Base-by-base conservation (phyloP, 2,329 filamentous ascomycete genomes). In the Monilinia fructicola region DNA sequence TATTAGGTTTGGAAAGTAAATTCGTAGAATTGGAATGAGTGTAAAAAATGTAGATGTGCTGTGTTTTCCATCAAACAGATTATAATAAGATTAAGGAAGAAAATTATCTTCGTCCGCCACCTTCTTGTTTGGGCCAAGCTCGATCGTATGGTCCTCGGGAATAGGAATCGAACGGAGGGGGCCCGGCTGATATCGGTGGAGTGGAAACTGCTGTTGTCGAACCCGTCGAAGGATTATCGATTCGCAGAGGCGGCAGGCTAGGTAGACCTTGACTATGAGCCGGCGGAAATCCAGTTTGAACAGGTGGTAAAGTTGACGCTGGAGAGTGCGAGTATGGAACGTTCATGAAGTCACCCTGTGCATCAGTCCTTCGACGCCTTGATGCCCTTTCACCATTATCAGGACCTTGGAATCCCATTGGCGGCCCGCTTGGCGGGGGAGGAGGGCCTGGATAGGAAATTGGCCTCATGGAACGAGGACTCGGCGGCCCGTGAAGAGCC, bases 401-500 rank as follows among this genome's bases (percentile, higher is more conserved):
- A 16, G 71, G 52, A 16, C 68, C 67, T 58, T 71, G 70, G 31
- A 67, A 72, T 14, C 68, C 60, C 23, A 69, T 65, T 1, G 70
- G 65, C 31, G 68, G 68, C n/a, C 70, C 68, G 26, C 68, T 68
- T 12, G 64, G 64, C 31, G 68, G 71, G n/a, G 68, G 68, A 9
- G 64, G 71, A 21, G 67, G 44, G 44, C 44, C 71, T 12, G 67
- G 68, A 67, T 73, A 75, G 10, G 73, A 67, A 26, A 68, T 67
- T 11, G 70, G 62, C 52, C 72, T 68, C 67, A 72, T 70, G 16
- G 70, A 67, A 31, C 70, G 71, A 21, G 85, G 85, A 72, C 83
- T 87, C n/a, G 80, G 79, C 10, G 83, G 84, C 5, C 81, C 82
- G 60, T 81, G 78, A 64, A 81, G 81, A 4, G 82, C 84, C 61